Evolutionary conservation across 2,329 filamentous ascomycete species (phyloP).

Genomic region (Penicillium sp.): DNA sequence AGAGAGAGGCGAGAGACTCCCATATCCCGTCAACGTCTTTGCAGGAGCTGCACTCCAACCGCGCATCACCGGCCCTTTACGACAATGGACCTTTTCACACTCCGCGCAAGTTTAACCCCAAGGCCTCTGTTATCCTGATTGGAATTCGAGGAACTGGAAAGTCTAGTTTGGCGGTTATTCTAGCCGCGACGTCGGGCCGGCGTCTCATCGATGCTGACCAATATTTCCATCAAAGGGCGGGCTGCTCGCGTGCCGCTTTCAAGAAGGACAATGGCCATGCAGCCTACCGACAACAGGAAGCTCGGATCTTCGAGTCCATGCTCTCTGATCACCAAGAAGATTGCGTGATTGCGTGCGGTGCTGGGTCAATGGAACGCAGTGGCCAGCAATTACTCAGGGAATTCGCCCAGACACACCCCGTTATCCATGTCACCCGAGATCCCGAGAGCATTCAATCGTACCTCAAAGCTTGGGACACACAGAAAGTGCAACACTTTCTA

Average conservation of each 20-base stretch:
- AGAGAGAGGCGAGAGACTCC: slow-evolving; percentile 18
- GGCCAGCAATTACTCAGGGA: slow-evolving; percentile 57
- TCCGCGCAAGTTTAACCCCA: slow-evolving; percentile 46
- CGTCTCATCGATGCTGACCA: slow-evolving; percentile 65
- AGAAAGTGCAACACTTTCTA: slow-evolving; percentile 56
- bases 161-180: slow-evolving; percentile 69
- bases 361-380: slow-evolving; percentile 61
- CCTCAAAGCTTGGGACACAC: slow-evolving; percentile 52
- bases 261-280: slow-evolving; percentile 58
- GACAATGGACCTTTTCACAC: slow-evolving; percentile 25
- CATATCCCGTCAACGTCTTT: slow-evolving; percentile 16
- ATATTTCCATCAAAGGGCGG: slow-evolving; percentile 60
- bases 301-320: slow-evolving; percentile 56
- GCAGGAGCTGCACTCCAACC: slow-evolving; percentile 26
- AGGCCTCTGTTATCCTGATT: slow-evolving; percentile 67
- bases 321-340: slow-evolving; percentile 56
- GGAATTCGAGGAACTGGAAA: slow-evolving; percentile 71
- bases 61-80: slow-evolving; percentile 27
- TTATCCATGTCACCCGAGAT: slow-evolving; percentile 66
- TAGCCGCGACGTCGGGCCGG: slow-evolving; percentile 63
- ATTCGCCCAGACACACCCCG: slow-evolving; percentile 60
- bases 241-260: slow-evolving; percentile 58
- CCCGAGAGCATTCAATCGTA: slow-evolving; percentile 60
- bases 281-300: slow-evolving; percentile 60
- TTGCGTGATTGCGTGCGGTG: slow-evolving; percentile 66